A percentile compares a stretch with the other conserved stretches of the same genome.
Conservation (phyloP, 345 rosid genomes). For the Salix dunnii region DNA sequence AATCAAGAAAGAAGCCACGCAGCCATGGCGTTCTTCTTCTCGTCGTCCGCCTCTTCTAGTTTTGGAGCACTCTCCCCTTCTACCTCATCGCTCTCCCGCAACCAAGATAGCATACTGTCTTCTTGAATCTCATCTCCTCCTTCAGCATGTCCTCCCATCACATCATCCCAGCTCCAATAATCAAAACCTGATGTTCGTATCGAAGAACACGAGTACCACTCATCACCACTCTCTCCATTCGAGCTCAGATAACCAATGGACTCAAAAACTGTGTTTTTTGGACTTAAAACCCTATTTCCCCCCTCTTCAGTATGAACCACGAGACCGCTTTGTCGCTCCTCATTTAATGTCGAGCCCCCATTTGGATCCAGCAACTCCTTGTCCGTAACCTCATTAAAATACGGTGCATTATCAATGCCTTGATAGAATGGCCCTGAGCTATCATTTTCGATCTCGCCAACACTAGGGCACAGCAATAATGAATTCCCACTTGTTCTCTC, state of each 20-base stretch:
- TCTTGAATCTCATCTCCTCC: constrained; percentile 17
- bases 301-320: not conserved
- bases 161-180: constrained; percentile 37
- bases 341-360: constrained; percentile 5
- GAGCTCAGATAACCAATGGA: not conserved
- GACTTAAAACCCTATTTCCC: not conserved
- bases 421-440: constrained; percentile 9
- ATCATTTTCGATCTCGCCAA: constrained; percentile 13
- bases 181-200: constrained; percentile 20
- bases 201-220: constrained; percentile 15
- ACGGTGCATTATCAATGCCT: constrained; percentile 18
- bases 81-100: constrained; percentile 28
- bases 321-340: not conserved
- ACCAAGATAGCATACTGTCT: constrained; percentile 12
- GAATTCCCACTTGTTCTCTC: constrained; percentile 7
- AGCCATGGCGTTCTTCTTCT: constrained; percentile 34
- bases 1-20: constrained; percentile 40
- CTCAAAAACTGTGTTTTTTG: not conserved
- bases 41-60: constrained; percentile 19
- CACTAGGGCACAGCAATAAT: not conserved
- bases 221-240: constrained; percentile 3
- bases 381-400: constrained; percentile 16
- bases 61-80: not conserved
- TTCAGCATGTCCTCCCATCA: constrained; percentile 13
- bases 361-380: constrained; percentile 12